A percentile compares a stretch with the other conserved stretches of the same genome.
Evolutionary conservation across 179 eudicot genomes (phyloP).

Genomic region (Heliamphora pulchella): DNA sequence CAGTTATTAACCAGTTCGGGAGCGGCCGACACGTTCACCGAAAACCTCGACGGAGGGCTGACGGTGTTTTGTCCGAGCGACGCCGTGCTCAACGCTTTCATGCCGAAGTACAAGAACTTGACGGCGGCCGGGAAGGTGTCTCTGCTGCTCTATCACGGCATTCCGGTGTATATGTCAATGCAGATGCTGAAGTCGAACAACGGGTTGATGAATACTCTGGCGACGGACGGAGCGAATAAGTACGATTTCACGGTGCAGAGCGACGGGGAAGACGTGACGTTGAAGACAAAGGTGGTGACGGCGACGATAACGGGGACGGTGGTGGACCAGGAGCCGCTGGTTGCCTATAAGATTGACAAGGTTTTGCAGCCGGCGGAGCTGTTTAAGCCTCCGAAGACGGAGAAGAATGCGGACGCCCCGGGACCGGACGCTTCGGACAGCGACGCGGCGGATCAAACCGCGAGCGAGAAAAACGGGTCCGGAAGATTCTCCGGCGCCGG

Average conservation of each 20-base stretch:
- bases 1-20: slow-evolving; percentile 34
- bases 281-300: slow-evolving; percentile 58
- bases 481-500: slow-evolving; percentile 27
- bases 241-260: slow-evolving; percentile 55
- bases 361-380: slow-evolving; percentile 63
- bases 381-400: slow-evolving; percentile 46
- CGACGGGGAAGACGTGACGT: slow-evolving; percentile 54
- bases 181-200: slow-evolving; percentile 54
- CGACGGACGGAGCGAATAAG: slow-evolving; percentile 59
- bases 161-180: slow-evolving; percentile 64
- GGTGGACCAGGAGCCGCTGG: slow-evolving; percentile 58
- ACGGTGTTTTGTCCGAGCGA: slow-evolving; percentile 68
- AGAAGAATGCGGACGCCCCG: slow-evolving; percentile 28
- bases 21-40: slow-evolving; percentile 41
- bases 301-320: slow-evolving; percentile 56
- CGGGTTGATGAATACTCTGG: slow-evolving; percentile 67
- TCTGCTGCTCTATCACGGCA: slow-evolving; percentile 58
- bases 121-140: slow-evolving; percentile 42
- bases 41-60: slow-evolving; percentile 49
- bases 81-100: slow-evolving; percentile 39
- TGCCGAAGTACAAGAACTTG: slow-evolving; percentile 65
- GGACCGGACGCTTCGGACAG: slow-evolving; percentile 37
- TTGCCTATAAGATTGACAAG: slow-evolving; percentile 48
- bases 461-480: slow-evolving; percentile 19
- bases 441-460: slow-evolving; percentile 32